These are phyloP conservation scores for Xerocomus amazonicus DNA, from an alignment of 1,284 basidiomycete species.

Conservation along the genomic window DNA sequence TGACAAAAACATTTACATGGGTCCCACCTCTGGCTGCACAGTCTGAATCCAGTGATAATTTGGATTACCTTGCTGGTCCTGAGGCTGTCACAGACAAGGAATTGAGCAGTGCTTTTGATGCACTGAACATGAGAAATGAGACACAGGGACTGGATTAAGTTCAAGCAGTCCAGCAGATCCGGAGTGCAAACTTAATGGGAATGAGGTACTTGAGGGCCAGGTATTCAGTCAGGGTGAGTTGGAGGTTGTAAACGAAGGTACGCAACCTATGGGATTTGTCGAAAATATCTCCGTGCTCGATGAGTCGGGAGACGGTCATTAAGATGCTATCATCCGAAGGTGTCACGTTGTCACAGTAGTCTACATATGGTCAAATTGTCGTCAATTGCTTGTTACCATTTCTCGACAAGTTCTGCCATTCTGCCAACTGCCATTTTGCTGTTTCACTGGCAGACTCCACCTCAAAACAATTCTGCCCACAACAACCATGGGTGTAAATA, in stretches of 20 bases:
- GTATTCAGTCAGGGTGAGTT: not conserved
- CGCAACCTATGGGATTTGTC: not conserved
- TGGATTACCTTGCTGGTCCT: not conserved
- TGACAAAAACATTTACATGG: not conserved
- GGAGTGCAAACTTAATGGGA: not conserved
- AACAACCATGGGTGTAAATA: no score
- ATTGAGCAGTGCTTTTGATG: not conserved
- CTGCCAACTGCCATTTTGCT: not conserved
- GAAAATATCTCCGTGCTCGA: not conserved
- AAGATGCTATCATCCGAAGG: not conserved
- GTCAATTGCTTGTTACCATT: no score
- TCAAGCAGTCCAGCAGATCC: not conserved
- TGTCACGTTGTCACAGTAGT: not conserved
- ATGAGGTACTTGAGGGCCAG: not conserved
- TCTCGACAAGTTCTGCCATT: no score
- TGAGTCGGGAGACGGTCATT: not conserved
- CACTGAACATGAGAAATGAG: not conserved
- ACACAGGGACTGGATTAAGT: not conserved
- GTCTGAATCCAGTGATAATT: not conserved
- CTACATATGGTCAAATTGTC: no score
- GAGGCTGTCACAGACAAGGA: not conserved
- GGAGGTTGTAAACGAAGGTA: not conserved
- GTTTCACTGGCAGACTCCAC: not conserved
- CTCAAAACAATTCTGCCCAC: not conserved
- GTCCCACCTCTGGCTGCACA: not conserved